Conservation (phyloP, 768 basidiomycete genomes). For the Postia placenta region DNA sequence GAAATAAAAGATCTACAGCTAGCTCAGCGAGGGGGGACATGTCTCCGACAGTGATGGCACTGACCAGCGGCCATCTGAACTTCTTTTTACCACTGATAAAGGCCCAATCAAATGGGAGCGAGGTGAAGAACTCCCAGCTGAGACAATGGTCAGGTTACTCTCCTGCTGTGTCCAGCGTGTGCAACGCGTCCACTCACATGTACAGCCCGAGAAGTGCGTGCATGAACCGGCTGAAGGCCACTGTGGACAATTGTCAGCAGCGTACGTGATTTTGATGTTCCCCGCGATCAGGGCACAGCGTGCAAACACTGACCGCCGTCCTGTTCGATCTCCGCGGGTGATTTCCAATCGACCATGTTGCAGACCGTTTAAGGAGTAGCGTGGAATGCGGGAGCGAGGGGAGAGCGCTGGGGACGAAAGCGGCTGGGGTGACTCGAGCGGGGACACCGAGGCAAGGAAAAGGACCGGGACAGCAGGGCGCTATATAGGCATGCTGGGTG, state of each 20-base stretch:
- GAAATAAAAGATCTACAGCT: conserved; percentile 41
- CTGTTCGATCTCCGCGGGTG: conserved; percentile 28
- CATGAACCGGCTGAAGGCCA: conserved; percentile 33
- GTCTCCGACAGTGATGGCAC: conserved; percentile 3
- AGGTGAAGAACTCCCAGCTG: conserved; percentile 40
- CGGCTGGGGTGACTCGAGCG: conserved; percentile 6
- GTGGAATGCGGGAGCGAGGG: neutral
- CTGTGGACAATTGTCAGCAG: conserved; percentile 18
- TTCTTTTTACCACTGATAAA: conserved; percentile 33
- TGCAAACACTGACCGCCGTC: conserved; percentile 27
- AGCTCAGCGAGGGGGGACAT: neutral
- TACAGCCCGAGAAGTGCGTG: conserved; percentile 41
- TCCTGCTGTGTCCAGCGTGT: neutral
- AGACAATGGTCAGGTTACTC: neutral
- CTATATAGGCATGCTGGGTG: conserved; percentile 4
- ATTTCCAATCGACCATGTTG: conserved; percentile 37
- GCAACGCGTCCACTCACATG: conserved; percentile 28
- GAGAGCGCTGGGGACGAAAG: neutral
- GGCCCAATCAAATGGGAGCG: conserved; percentile 37
- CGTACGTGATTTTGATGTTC: neutral
- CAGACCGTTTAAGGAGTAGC: conserved; percentile 1
- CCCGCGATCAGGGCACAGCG: neutral
- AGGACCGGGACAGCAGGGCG: neutral
- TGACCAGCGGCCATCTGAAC: conserved; percentile 43
- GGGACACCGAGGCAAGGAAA: conserved; percentile 3